These are phyloP conservation scores for Gracilaria domingensis DNA, from an alignment of 23 red algal species.

Conservation along the genomic window DNA sequence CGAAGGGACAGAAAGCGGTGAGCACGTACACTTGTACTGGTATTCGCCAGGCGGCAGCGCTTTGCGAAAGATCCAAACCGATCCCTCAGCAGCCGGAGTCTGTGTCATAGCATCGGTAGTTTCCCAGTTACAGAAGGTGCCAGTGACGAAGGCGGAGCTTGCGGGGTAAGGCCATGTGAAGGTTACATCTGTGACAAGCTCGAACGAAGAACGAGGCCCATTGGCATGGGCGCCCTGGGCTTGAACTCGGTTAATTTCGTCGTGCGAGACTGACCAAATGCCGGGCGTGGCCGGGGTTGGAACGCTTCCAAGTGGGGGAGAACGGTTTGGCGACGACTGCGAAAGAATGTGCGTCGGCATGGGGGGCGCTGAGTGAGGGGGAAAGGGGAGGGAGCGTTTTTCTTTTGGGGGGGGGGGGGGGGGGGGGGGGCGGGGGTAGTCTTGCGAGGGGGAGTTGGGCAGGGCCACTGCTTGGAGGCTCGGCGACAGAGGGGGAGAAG, in stretches of 20 bases:
- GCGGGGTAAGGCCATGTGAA: conserved; percentile 91
- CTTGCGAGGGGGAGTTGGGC: background rate
- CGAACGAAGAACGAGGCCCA: conserved; percentile 38
- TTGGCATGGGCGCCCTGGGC: conserved; percentile 27
- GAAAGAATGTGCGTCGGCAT: conserved; percentile 27
- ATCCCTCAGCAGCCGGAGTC: conserved; percentile 58
- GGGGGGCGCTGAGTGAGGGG: background rate
- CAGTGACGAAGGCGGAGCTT: conserved; percentile 92
- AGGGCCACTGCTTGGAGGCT: too few species aligned
- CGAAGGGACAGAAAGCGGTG: background rate
- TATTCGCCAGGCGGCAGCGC: conserved; percentile 88
- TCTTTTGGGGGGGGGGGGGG: background rate
- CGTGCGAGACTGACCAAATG: conserved; percentile 85
- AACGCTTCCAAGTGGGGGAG: conserved; percentile 24
- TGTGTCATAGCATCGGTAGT: conserved; percentile 73
- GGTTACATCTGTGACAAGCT: conserved; percentile 95
- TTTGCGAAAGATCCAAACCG: conserved; percentile 81
- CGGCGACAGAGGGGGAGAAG: background rate
- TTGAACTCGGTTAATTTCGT: conserved; percentile 61
- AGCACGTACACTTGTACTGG: conserved; percentile 94
- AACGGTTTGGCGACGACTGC: background rate
- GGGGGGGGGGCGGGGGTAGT: background rate
- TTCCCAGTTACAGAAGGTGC: conserved; percentile 94
- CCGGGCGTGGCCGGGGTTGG: conserved; percentile 85
- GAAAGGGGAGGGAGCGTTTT: background rate